Evolutionary conservation across 441 rosid species (phyloP), one percentile per base, ranked within the genome.

Genomic region (Manihot esculenta): DNA sequence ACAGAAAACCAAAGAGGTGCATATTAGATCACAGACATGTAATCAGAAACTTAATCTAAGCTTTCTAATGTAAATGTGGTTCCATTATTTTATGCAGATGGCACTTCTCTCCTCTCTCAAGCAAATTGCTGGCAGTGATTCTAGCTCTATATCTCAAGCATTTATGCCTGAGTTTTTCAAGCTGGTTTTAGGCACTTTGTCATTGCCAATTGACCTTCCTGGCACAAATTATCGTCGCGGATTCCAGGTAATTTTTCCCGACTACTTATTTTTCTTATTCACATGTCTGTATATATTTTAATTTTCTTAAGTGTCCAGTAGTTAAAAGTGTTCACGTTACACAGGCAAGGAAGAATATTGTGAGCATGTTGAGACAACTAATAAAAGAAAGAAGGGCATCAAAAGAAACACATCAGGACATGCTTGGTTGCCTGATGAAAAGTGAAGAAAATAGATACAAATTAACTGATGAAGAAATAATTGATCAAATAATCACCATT

Each of bases 401-500:
- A 1, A 71, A 71, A 74, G 82, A 81, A 74, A 68, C 45, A 66
- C 84, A 84, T 68, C 47, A 77, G 3, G 98, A 91, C 80, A 93
- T 93, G 96, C 89, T 93, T 7, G 89, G 88, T 66, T 76, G 76
- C 81, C 80, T 93, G 69, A 89, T 91, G 93, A 87, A 74, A 66
- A 78, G 72, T 58, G 92, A 83, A 64, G 88, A 85, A 13, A 78
- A 82, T 58, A 81, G 72, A 70, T 81, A 84, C 18, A 75, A 74
- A 60, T 72, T 91, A 62, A 78, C 76, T 7, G 93, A 88, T 66
- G 90, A 87, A 23, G 93, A 93, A 82, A 88, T 93, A 27, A 86
- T 89, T 41, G 98, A 93, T 83, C 98, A 93, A 75, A 81, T 88
- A 0, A 89, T 93, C 30, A 93, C 98, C 7, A 81, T 93, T 51